Evolutionary conservation across 768 basidiomycete species (phyloP).

Genomic region (Boletus fagicola): DNA sequence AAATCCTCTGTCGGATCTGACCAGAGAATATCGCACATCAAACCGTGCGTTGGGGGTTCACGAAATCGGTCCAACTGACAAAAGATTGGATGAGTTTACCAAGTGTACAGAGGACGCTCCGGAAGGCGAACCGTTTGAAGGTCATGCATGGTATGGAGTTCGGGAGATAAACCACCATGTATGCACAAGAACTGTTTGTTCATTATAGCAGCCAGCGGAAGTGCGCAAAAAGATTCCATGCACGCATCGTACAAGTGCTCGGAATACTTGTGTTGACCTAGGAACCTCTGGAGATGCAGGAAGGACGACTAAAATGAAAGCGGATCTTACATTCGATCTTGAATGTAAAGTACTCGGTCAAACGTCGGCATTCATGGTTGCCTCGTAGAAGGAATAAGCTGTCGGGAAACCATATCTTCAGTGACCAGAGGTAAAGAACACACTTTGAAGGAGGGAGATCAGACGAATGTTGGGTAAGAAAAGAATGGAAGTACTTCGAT

Average conservation of each 20-base stretch:
- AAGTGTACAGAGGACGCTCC: neutral
- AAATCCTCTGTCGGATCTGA: conserved; percentile 74
- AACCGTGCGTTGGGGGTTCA: conserved; percentile 68
- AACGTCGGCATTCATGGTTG: conserved; percentile 64
- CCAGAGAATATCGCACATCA: conserved; percentile 79
- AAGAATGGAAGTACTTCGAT: conserved; percentile 51
- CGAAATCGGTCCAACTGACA: conserved; percentile 66
- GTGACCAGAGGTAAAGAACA: conserved; percentile 59
- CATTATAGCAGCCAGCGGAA: conserved; percentile 74
- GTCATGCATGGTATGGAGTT: conserved; percentile 66
- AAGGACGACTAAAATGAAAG: neutral
- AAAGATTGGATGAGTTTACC: neutral
- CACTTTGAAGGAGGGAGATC: conserved; percentile 35
- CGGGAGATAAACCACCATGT: conserved; percentile 71
- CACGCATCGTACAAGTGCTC: conserved; percentile 72
- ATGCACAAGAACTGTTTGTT: conserved; percentile 80
- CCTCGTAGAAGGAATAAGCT: conserved; percentile 61
- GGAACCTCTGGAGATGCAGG: conserved; percentile 2
- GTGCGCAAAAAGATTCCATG: conserved; percentile 70
- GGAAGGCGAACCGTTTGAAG: conserved; percentile 49
- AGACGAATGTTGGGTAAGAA: neutral
- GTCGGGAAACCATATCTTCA: conserved; percentile 63
- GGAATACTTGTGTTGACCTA: conserved; percentile 75
- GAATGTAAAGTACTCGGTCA: conserved; percentile 65
- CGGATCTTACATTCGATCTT: conserved; percentile 44